Base-by-base conservation (phyloP, 2,329 filamentous ascomycete species). In the Elsinoe necatrix region DNA sequence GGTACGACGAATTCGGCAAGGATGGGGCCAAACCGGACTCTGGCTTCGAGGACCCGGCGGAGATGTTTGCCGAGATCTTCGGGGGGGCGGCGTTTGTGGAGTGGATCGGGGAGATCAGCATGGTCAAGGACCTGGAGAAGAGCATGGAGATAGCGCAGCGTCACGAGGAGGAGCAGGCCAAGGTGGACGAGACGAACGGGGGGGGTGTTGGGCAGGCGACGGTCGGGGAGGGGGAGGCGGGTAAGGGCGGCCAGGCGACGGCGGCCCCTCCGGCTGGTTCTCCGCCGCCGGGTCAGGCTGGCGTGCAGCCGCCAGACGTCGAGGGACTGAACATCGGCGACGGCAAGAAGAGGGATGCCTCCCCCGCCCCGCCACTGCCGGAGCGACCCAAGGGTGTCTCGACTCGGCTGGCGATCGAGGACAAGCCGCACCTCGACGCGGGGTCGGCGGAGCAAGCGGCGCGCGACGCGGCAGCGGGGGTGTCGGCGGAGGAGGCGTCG, bases 11-110 rank as follows among this genome's bases (percentile, higher is more conserved):
- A 73, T 92, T 85, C 77, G 93, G 93, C 70, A 97, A 97, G 74
- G 93, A 98, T 66, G 84, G 89, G 63, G 91, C 93, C 4, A 88
- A 92, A 68, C 93, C 93, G 0, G 83, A 85, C 65, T 87, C 89
- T 66, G 93, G 93, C 61, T 98, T 98, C 71, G 82, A 86, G 77
- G 93, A 98, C 71, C 93, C 93, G 1, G 81, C 90, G 62, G 93
- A 98, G 73, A 98, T 98, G 80, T 98, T 98, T 75, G 87, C 87
- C 66, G 95, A 91, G 77, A 98, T 98, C 65, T 98, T 98, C 68
- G 93, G 93, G 64, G 93, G 93, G 59, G 92, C 96, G 65, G 90
- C 92, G 11, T 98, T 98, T 67, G 79, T 86, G 60, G 92, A 98
- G 76, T 89, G 93, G 73, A 97, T 98, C 67, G 93, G 93, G 63